Evolutionary conservation across 1,284 basidiomycete genomes (phyloP).

Genomic region (Pyrrhoderma lamaoense): DNA sequence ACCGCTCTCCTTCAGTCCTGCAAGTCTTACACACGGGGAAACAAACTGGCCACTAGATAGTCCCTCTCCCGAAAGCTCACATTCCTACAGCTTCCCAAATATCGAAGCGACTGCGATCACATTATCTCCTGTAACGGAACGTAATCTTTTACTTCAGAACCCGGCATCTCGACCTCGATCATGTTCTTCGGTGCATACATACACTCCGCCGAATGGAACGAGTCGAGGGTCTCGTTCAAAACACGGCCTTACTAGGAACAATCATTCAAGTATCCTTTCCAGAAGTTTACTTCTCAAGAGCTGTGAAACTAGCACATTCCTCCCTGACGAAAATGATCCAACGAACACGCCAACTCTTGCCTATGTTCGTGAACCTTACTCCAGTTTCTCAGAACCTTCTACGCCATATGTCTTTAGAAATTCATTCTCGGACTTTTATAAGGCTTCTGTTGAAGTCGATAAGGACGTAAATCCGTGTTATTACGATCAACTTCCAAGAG

Average conservation of each 20-base stretch:
- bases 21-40: conserved; percentile 39
- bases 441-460: neutral
- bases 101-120: conserved; percentile 10
- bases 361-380: conserved; percentile 3
- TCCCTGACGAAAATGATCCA: conserved; percentile 4
- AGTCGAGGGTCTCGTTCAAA: conserved; percentile 41
- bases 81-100: neutral
- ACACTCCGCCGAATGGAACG: conserved; percentile 37
- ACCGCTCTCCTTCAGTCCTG: conserved; percentile 50
- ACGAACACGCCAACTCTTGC: conserved; percentile 5
- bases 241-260: conserved; percentile 34
- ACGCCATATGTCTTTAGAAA: conserved; percentile 6
- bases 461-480: conserved; percentile 27
- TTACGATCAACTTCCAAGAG: conserved; percentile 64
- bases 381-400: conserved; percentile 13
- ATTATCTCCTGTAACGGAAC: conserved; percentile 16
- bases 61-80: neutral
- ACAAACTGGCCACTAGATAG: conserved; percentile 33
- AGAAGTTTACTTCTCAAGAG: conserved; percentile 48
- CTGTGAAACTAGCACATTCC: conserved; percentile 22
- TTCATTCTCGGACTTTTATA: conserved; percentile 5
- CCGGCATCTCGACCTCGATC: conserved; percentile 45
- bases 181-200: conserved; percentile 45
- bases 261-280: conserved; percentile 44
- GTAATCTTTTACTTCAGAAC: conserved; percentile 20